These are phyloP conservation scores for Alternaria burnsii DNA, from an alignment of 2,329 filamentous ascomycete genomes.

Conservation along the genomic window DNA sequence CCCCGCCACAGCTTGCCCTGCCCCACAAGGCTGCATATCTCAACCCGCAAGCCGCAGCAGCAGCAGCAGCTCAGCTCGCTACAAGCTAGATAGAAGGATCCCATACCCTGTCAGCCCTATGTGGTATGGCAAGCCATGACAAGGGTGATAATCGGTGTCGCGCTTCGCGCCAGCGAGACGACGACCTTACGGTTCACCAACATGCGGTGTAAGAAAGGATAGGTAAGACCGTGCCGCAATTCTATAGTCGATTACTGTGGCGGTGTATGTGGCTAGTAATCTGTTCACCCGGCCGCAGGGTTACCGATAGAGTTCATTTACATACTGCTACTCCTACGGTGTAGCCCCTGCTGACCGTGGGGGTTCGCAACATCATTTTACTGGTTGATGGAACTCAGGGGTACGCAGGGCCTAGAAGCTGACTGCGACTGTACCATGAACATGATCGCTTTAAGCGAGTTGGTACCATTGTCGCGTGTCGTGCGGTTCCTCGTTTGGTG, in stretches of 20 bases:
- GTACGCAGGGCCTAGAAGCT: not conserved
- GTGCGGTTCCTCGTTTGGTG: not conserved
- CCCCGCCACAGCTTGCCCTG: not conserved
- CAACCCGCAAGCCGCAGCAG: not conserved
- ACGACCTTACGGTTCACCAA: not conserved
- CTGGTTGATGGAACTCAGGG: not conserved
- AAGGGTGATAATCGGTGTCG: not conserved
- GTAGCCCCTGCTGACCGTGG: slow-evolving; percentile 1
- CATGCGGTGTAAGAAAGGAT: not conserved
- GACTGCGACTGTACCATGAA: not conserved
- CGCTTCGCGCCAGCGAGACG: not conserved
- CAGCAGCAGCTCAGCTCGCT: not conserved
- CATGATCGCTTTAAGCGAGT: not conserved
- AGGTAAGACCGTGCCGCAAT: not conserved
- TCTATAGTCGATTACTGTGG: not conserved
- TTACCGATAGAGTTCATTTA: not conserved
- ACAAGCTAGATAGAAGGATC: not conserved
- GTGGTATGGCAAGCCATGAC: not conserved
- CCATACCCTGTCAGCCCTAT: slow-evolving; percentile 3
- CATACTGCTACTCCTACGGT: not conserved
- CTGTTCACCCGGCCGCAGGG: not conserved
- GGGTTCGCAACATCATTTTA: not conserved
- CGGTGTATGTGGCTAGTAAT: not conserved
- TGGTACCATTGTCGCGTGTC: not conserved
- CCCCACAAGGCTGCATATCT: slow-evolving; percentile 2